phyloP scores from a whole-genome alignment of 148 eudicot genomes.

The Beta vulgaris region DNA sequence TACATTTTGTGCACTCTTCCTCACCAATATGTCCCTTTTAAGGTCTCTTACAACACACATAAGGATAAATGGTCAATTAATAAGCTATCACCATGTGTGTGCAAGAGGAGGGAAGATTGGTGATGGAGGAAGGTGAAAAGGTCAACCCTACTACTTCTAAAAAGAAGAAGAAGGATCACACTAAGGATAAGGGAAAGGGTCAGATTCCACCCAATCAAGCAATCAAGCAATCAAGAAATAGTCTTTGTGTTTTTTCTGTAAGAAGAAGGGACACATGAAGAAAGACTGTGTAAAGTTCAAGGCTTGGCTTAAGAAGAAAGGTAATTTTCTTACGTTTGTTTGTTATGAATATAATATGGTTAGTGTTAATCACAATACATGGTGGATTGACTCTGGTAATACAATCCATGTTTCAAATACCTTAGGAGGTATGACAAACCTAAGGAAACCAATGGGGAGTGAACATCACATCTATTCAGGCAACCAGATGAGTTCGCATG shows the following conservation, averaged over 20 bases:
- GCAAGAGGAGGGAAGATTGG: conserved; percentile 15
- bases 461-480: conserved; percentile 21
- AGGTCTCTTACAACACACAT: no score
- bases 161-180: background rate
- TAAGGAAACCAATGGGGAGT: no score
- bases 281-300: no score
- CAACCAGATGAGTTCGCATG: conserved; percentile 15
- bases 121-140: background rate
- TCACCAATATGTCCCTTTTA: conserved; percentile 1
- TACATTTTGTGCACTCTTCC: no score
- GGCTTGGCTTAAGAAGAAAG: conserved; percentile 23
- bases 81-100: conserved; percentile 27
- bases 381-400: conserved; percentile 23
- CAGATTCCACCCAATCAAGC: no score
- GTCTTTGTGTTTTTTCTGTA: no score
- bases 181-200: no score
- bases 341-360: conserved; percentile 22
- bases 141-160: background rate
- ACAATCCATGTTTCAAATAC: conserved; percentile 22
- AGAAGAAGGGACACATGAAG: no score
- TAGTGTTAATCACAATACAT: conserved; percentile 10
- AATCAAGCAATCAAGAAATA: no score
- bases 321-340: conserved; percentile 9
- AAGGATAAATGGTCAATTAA: conserved; percentile 17
- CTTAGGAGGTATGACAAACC: no score